Evolutionary conservation across 2,329 filamentous ascomycete genomes (phyloP).

Genomic region (Fusarium zealandicum): DNA sequence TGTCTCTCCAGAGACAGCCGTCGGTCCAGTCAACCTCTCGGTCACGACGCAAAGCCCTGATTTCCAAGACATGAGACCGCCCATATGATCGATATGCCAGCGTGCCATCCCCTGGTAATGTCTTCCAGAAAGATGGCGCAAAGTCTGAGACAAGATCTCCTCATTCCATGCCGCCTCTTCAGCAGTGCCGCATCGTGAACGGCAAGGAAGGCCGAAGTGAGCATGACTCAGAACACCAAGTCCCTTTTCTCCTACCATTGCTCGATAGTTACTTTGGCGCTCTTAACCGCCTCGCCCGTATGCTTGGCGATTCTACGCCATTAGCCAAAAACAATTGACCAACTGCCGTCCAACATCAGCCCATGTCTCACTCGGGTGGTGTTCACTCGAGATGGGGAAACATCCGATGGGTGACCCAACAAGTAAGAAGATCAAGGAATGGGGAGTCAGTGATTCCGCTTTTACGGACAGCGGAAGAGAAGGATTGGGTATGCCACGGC

Average conservation of each 20-base stretch:
- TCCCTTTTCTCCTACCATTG: conserved; percentile 8
- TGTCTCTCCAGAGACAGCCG: conserved; percentile 9
- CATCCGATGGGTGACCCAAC: conserved; percentile 24
- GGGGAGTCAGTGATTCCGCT: conserved; percentile 8
- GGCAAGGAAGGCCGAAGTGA: conserved; percentile 27
- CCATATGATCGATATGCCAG: conserved; percentile 6
- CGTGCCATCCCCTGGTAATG: conserved; percentile 23
- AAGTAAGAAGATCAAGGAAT: conserved; percentile 20
- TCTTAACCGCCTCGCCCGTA: conserved; percentile 2
- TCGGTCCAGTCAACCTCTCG: neutral
- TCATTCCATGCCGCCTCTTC: conserved; percentile 23
- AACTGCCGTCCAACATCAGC: conserved; percentile 6
- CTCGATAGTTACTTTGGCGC: conserved; percentile 7
- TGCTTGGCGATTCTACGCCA: conserved; percentile 18
- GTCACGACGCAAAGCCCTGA: neutral
- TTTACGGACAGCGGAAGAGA: conserved; percentile 1
- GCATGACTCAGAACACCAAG: conserved; percentile 8
- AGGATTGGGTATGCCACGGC: conserved; percentile 25
- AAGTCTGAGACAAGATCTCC: conserved; percentile 28
- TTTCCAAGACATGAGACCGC: neutral
- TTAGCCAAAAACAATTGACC: conserved; percentile 4
- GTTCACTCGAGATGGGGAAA: neutral
- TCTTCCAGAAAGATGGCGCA: conserved; percentile 27
- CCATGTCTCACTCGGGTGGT: conserved; percentile 28
- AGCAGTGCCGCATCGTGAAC: conserved; percentile 18